A percentile compares a stretch with the other conserved stretches of the same genome.
phyloP scores from a whole-genome alignment of 2,329 filamentous ascomycete genomes.

The Drechslerella coelobrocha region DNA sequence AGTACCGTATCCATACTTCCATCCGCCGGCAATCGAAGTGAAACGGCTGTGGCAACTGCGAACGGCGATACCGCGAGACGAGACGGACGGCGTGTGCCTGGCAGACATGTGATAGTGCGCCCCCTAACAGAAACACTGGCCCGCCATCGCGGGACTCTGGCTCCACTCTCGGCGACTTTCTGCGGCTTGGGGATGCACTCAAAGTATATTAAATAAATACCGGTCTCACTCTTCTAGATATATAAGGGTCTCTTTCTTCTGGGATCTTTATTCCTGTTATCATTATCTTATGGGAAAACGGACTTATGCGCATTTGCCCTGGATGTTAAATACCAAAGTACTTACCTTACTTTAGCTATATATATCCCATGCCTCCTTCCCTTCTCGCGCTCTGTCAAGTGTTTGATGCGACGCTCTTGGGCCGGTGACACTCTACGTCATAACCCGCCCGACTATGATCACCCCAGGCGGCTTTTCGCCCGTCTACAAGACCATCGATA shows the following conservation, averaged over 20 bases:
- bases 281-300: too few relatives aligned
- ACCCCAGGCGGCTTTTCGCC: slow-evolving; percentile 2
- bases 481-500: slow-evolving; percentile 7
- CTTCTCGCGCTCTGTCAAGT: neutral
- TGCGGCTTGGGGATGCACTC: too few relatives aligned
- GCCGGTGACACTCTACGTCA: slow-evolving; percentile 5
- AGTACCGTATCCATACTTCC: too few relatives aligned
- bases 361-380: neutral
- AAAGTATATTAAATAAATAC: too few relatives aligned
- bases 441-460: slow-evolving; percentile 12
- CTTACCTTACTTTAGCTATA: too few relatives aligned
- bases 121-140: slow-evolving; percentile 4
- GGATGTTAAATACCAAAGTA: neutral
- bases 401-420: neutral
- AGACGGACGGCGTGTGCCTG: neutral
- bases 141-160: neutral
- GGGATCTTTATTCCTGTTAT: too few relatives aligned
- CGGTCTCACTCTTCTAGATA: too few relatives aligned
- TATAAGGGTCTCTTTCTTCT: too few relatives aligned
- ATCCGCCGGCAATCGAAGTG: too few relatives aligned
- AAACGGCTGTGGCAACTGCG: too few relatives aligned
- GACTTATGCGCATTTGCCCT: neutral
- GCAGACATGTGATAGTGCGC: neutral
- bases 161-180: neutral
- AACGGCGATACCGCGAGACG: too few relatives aligned